Percentiles rank a stretch among this genome's conserved stretches.
These are phyloP conservation scores for Phytophthora ohioensis DNA, from an alignment of 352 stramenopile species.

Conservation along the genomic window DNA sequence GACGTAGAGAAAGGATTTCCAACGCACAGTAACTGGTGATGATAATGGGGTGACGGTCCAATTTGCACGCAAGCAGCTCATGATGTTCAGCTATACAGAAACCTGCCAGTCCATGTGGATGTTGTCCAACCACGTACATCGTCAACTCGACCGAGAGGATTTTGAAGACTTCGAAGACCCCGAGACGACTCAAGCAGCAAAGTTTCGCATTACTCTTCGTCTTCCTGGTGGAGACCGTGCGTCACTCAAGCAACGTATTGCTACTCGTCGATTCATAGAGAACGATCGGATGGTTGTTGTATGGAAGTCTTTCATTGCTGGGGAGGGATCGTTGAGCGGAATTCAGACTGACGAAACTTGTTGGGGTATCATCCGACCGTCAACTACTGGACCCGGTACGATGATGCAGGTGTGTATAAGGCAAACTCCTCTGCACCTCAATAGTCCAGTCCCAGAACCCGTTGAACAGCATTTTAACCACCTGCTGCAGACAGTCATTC, in stretches of 20 bases:
- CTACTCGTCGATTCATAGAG: constrained; percentile 1
- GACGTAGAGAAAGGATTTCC: not conserved
- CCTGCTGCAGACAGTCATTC: not conserved
- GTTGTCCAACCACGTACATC: not conserved
- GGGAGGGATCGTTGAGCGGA: not conserved
- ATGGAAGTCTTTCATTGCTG: not conserved
- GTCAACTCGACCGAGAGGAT: constrained; percentile 4
- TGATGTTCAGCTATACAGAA: constrained; percentile 6
- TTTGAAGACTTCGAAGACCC: constrained; percentile 1
- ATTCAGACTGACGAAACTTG: constrained; percentile 12
- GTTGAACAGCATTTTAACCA: not conserved
- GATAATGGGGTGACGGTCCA: not conserved
- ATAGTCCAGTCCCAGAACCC: not conserved
- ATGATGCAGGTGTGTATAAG: not conserved
- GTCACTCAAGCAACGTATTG: not conserved
- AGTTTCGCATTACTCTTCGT: constrained; percentile 1
- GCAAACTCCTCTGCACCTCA: constrained; percentile 15
- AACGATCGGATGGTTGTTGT: constrained; percentile 5
- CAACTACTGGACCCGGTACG: not conserved
- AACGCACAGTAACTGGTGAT: not conserved
- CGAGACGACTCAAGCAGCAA: not conserved
- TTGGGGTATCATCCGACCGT: constrained; percentile 2
- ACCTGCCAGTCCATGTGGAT: constrained; percentile 3
- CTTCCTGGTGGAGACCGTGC: not conserved
- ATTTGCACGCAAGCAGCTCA: not conserved